Evolutionary conservation across 805 yeast species (phyloP).

Genomic region (Yarrowia sp.): DNA sequence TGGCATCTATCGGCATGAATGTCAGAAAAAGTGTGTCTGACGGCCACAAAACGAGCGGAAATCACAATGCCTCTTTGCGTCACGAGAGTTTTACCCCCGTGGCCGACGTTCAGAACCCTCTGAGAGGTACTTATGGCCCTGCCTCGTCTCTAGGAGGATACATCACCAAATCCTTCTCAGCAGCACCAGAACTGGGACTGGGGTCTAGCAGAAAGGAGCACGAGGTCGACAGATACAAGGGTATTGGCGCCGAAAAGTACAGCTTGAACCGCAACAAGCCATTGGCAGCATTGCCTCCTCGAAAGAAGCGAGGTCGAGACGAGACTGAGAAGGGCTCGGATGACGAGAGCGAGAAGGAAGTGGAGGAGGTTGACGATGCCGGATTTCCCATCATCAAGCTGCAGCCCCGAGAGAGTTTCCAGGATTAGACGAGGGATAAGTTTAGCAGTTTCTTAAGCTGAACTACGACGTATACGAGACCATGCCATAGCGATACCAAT

Average conservation of each 20-base stretch:
- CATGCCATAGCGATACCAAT: slow-evolving; percentile 19
- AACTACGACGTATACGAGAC: slow-evolving; percentile 16
- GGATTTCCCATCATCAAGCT: slow-evolving; percentile 17
- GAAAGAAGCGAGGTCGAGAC: slow-evolving; percentile 31
- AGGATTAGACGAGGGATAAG: slow-evolving; percentile 2
- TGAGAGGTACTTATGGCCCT: slow-evolving; percentile 23
- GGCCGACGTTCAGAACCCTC: slow-evolving; percentile 17
- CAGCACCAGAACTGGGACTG: slow-evolving; percentile 10
- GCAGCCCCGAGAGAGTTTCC: slow-evolving; percentile 31
- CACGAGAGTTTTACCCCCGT: slow-evolving; percentile 6
- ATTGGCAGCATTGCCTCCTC: slow-evolving; percentile 9
- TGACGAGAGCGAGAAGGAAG: slow-evolving; percentile 21
- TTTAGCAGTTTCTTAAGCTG: background rate
- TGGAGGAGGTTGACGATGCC: slow-evolving; percentile 7
- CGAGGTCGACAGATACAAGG: slow-evolving; percentile 20
- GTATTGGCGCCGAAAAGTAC: slow-evolving; percentile 24
- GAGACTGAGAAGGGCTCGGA: slow-evolving; percentile 19
- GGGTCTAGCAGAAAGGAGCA: background rate
- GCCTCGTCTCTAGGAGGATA: slow-evolving; percentile 14
- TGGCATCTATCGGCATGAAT: slow-evolving; percentile 21
- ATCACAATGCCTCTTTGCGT: slow-evolving; percentile 23
- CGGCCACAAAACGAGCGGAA: slow-evolving; percentile 24
- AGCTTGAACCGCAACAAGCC: slow-evolving; percentile 33
- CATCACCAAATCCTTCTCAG: slow-evolving; percentile 29
- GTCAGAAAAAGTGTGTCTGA: slow-evolving; percentile 30